These are phyloP conservation scores for Pleurotus djamor DNA, from an alignment of 768 basidiomycete genomes.

Conservation along the genomic window DNA sequence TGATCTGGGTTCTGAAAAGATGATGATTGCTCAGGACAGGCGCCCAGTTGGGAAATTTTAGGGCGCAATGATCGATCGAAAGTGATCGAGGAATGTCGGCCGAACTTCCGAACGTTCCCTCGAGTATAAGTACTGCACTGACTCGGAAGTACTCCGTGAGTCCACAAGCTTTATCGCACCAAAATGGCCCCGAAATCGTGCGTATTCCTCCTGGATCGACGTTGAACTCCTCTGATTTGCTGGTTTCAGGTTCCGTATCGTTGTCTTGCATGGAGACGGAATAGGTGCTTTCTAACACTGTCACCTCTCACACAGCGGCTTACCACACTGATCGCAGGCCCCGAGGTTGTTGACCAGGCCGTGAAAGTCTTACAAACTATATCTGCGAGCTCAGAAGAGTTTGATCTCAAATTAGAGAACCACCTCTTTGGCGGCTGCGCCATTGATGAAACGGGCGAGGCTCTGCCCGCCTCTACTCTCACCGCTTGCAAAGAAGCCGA, in stretches of 20 bases:
- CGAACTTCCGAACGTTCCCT: background rate
- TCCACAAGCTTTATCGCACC: background rate
- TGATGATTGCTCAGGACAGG: conserved; percentile 7
- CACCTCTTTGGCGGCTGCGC: conserved; percentile 91
- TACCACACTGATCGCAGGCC: conserved; percentile 46
- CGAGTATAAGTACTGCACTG: background rate
- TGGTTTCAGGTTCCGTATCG: conserved; percentile 73
- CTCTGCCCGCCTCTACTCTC: conserved; percentile 82
- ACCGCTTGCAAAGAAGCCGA: conserved; percentile 91
- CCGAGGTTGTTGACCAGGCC: conserved; percentile 87
- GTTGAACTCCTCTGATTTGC: background rate
- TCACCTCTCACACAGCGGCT: conserved; percentile 4
- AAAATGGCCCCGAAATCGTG: conserved; percentile 47
- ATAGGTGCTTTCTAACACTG: conserved; percentile 60
- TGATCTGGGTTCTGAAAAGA: background rate
- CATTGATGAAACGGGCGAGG: conserved; percentile 85
- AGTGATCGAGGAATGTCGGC: background rate
- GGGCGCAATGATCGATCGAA: background rate
- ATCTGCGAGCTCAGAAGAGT: conserved; percentile 55
- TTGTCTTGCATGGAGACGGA: conserved; percentile 93
- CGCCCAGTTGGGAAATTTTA: background rate
- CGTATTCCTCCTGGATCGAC: conserved; percentile 3
- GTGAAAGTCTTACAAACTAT: conserved; percentile 77
- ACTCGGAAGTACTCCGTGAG: background rate
- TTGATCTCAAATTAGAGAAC: conserved; percentile 71